Base-by-base conservation (phyloP, 495 filamentous ascomycete genomes). In the Pseudomonodictys pantanalensis region DNA sequence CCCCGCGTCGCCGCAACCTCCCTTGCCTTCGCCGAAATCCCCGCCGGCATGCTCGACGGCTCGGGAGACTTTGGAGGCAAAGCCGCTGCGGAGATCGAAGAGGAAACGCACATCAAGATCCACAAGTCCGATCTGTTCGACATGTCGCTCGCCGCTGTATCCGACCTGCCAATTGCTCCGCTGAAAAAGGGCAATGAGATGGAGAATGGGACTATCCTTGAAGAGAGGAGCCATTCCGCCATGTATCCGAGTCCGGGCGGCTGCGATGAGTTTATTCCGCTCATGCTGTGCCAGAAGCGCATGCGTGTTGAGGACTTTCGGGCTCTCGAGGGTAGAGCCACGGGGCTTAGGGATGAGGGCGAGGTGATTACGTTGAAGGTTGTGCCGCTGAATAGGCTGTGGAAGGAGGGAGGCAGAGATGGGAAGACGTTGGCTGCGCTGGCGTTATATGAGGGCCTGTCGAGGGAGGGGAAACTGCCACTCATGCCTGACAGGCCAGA, bases 11-110 rank as follows among this genome's bases (percentile, higher is more conserved):
- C 92, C 0, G 89, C 87, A 9, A 90, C 88, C 0, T 86, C 84
- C 5, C 74, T 96, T 8, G 78, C 79, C 8, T 86, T 95, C 62
- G 75, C 85, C 11, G 91, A 96, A 69, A 76, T 96, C 18, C 91
- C 91, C 0, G 91, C 91, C 0, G 91, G 91, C 5, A 95, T 96
- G 90, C 81, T 96, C 7, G 91, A 95, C 65, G 84, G 89, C 57
- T 26, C 41, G 10, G 87, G 87, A 22, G 83, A 79, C 2, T 95
- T 96, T 72, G 77, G 80, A 5, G 90, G 91, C 2, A 80, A 79
- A 1, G 91, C 91, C 0, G 90, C 90, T 15, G 83, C 81, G 53
- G 91, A 96, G 73, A 92, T 96, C 47, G 62, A 83, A 22, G 89
- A 96, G 72, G 91, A 96, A 73, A 82, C 64, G 30, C 80, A 66